Base-by-base conservation (phyloP, 2,329 filamentous ascomycete species). In the Pyrenophora teres region DNA sequence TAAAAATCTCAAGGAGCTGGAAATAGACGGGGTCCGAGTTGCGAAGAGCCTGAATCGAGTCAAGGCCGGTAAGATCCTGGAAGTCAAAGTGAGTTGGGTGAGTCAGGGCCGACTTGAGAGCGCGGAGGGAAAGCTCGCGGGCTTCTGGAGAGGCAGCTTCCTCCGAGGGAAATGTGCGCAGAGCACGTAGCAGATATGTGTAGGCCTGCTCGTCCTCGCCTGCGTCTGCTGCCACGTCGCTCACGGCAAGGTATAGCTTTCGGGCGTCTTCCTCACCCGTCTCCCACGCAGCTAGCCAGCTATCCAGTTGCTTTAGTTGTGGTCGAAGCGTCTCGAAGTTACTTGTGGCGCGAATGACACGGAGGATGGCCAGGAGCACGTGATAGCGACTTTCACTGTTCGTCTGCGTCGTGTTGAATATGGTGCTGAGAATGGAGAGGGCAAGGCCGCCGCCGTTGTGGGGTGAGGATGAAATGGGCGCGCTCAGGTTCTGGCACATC, bases 1-100 rank as follows among this genome's bases (percentile, higher is more conserved):
- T 89, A 77, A 97, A 97, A 70, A 97, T 90, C 69, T 97, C 92
- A 50, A 99, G 88, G 32, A 99, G 85, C 77, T 97, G 91, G 67
- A 90, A 92, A 77, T 93, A 90, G 60, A 89, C 82, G 54, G 89
- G 84, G 71, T 97, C 89, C 44, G 89, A 90, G 69, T 93, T 88
- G 72, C 87, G 86, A 42, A 99, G 87, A 13, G 90, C 89, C 77
- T 97, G 92, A 58, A 99, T 85, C 61, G 88, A 87, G 70, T 89
- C 86, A 58, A 87, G 83, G 33, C 82, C 80, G 43, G 85, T 87
- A 64, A 90, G 77, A 63, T 89, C 85, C 62, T 87, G 85, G 77
- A 90, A 90, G 76, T 89, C 87, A 75, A 85, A 89, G 73, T 89
- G 85, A 50, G 79, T 78, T 25, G 83, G 84, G 66, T 84, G 82